Percentiles rank a stretch among this genome's conserved stretches.
phyloP scores from a whole-genome alignment of 805 yeast genomes.

The Blastobotrys mokoenaii region DNA sequence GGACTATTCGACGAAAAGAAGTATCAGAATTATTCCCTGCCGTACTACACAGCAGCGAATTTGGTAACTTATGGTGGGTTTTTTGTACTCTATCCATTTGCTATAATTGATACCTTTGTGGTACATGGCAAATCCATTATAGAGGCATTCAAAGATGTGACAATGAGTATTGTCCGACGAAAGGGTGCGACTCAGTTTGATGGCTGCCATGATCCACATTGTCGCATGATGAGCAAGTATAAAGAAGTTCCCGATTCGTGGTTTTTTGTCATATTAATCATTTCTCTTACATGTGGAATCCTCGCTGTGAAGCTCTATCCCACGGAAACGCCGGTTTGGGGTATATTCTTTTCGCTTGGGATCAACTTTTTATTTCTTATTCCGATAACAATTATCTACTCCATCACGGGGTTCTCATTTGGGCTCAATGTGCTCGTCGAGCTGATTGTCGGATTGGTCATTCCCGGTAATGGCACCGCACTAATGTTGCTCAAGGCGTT shows the following conservation, averaged over 20 bases:
- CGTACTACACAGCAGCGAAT: constrained; percentile 48
- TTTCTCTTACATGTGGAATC: constrained; percentile 28
- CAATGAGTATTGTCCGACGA: background rate
- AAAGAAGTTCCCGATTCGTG: constrained; percentile 69
- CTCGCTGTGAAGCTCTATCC: constrained; percentile 12
- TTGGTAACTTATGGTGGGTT: constrained; percentile 41
- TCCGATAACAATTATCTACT: constrained; percentile 54
- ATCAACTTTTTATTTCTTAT: constrained; percentile 47
- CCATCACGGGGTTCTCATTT: constrained; percentile 48
- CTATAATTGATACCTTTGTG: constrained; percentile 34
- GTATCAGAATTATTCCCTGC: constrained; percentile 55
- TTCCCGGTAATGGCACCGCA: constrained; percentile 54
- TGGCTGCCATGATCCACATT: constrained; percentile 14
- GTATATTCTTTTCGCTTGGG: constrained; percentile 45
- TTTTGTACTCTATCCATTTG: constrained; percentile 46
- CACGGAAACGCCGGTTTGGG: constrained; percentile 34
- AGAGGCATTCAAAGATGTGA: background rate
- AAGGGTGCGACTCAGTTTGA: background rate
- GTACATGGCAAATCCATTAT: constrained; percentile 5
- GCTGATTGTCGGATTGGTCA: constrained; percentile 54
- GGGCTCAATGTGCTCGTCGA: constrained; percentile 57
- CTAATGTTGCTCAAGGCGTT: constrained; percentile 42
- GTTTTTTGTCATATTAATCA: constrained; percentile 40
- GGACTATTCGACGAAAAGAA: constrained; percentile 33
- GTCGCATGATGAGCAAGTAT: constrained; percentile 26